Evolutionary conservation across 2,329 filamentous ascomycete genomes (phyloP), one percentile per base, ranked within the genome.

Genomic region (Blastomyces percursus): DNA sequence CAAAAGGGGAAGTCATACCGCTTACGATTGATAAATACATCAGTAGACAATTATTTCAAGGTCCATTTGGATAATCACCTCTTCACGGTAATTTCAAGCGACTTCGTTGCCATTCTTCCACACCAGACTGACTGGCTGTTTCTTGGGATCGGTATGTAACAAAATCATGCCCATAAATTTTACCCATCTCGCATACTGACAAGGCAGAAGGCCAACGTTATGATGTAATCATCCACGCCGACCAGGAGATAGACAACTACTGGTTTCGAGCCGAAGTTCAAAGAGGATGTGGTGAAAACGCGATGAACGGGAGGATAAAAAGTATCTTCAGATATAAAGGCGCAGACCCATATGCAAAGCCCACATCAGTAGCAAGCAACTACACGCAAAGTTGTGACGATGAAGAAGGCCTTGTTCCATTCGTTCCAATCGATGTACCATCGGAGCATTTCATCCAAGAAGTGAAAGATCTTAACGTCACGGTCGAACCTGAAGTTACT

Each of bases 181-280:
- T 48, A 16, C 1, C 7, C 27, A 52, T 35, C 7, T 7, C 46
- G 30, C 24, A 19, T 21, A 19, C 46, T 60, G 21, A 60, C 38
- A 30, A 35, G 42, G 12, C 4, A 59, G 48, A 38, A 63, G 75
- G 73, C 2, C 76, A 78, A 65, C 73, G 79, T 6, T 78, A 79
- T 67, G 79, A 81, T 63, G 67, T 81, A 6, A 69, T 82, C 32
- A 72, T 81, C n/a, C 70, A 71, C 7, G 79, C 79, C 8, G 69
- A 79, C 61, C 71, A 77, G 61, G 63, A 67, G 0, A 66, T 68
- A 14, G 64, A 57, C 30, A 66, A 75, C 68, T 82, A 81, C 67
- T 82, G 79, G 79, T 60, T 70, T n/a, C 48, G 61, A 58, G 61
- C 61, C 2, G 61, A 62, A 50, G 61, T 62, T 48, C 61, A 62